phyloP scores from a whole-genome alignment of 192 early-diverging fungal species.

The Phlyctochytrium bullatum region DNA sequence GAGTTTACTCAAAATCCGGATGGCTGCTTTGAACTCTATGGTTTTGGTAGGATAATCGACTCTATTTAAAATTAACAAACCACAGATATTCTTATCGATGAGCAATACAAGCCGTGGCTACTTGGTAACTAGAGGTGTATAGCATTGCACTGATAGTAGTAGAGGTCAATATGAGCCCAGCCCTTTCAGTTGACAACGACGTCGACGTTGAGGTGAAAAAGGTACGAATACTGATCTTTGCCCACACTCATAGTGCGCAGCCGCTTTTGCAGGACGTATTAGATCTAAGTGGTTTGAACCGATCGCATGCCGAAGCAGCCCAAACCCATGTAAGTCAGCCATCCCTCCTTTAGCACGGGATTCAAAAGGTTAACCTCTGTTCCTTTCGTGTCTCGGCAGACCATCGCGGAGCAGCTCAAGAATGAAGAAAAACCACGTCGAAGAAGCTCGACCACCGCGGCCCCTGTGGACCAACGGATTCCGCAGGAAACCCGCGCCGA shows the following conservation, averaged over 20 bases:
- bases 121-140: conserved; percentile 19
- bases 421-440: too few species aligned
- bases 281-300: conserved; percentile 20
- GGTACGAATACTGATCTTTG: conserved; percentile 14
- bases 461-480: too few species aligned
- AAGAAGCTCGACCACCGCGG: too few species aligned
- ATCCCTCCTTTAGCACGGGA: neutral
- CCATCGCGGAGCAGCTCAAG: too few species aligned
- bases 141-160: neutral
- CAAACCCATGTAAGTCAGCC: neutral
- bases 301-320: conserved; percentile 25
- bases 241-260: too few species aligned
- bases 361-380: too few species aligned
- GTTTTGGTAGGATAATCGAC: conserved; percentile 49
- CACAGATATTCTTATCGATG: conserved; percentile 35
- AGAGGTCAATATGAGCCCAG: conserved; percentile 51
- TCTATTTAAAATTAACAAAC: neutral
- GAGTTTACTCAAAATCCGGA: conserved; percentile 17
- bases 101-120: conserved; percentile 40
- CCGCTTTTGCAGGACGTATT: conserved; percentile 37
- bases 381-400: too few species aligned
- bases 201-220: conserved; percentile 44
- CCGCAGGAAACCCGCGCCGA: neutral
- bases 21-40: conserved; percentile 50
- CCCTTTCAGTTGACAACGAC: conserved; percentile 39